Percentiles rank a stretch among this genome's conserved stretches.
These are phyloP conservation scores for Termitomyces sp. DNA, from an alignment of 768 basidiomycete genomes.

Conservation along the genomic window DNA sequence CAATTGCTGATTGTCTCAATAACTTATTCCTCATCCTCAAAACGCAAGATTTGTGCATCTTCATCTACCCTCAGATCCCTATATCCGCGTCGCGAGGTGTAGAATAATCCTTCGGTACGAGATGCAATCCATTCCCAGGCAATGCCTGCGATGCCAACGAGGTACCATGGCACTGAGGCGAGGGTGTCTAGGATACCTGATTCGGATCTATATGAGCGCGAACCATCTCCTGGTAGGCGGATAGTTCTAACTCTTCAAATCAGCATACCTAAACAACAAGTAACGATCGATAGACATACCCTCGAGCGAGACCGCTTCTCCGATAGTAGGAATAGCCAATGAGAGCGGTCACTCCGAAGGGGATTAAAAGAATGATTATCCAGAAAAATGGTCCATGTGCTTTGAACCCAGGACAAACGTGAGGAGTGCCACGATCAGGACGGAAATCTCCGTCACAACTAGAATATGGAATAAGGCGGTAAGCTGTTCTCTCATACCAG, in stretches of 20 bases:
- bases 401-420: conserved; percentile 78
- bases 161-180: conserved; percentile 87
- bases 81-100: conserved; percentile 59
- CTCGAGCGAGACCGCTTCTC: conserved; percentile 65
- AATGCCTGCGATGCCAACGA: conserved; percentile 72
- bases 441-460: conserved; percentile 76
- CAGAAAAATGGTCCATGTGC: conserved; percentile 81
- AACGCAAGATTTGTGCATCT: conserved; percentile 81
- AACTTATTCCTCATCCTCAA: conserved; percentile 67
- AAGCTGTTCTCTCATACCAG: conserved; percentile 94
- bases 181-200: conserved; percentile 61
- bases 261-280: conserved; percentile 3
- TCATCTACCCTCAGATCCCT: conserved; percentile 79
- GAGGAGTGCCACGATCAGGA: conserved; percentile 68
- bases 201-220: conserved; percentile 20
- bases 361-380: conserved; percentile 69
- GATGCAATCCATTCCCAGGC: conserved; percentile 63
- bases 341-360: conserved; percentile 71
- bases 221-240: conserved; percentile 61
- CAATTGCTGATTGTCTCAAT: neutral
- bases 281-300: conserved; percentile 35
- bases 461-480: conserved; percentile 88
- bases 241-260: conserved; percentile 49
- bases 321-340: conserved; percentile 81
- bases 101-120: conserved; percentile 34